phyloP scores from a whole-genome alignment of 805 yeast genomes.

The Kodamaea hsintzibuensis region DNA sequence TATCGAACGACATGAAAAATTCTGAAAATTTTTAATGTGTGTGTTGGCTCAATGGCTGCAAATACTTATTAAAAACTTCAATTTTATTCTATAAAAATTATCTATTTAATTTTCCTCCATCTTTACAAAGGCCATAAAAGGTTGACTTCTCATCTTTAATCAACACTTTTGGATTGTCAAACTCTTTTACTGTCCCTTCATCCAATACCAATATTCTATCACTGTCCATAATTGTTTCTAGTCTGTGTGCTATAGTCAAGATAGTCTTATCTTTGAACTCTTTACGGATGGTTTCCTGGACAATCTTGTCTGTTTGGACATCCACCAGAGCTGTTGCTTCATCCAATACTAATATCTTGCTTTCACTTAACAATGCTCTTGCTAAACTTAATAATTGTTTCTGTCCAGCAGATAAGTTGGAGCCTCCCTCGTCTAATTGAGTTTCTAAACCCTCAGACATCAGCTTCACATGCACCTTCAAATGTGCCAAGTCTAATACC shows the following conservation, averaged over 20 bases:
- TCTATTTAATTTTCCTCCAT: constrained; percentile 11
- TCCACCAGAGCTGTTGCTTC: constrained; percentile 40
- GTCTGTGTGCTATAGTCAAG: constrained; percentile 29
- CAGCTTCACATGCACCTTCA: constrained; percentile 23
- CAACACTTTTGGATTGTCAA: constrained; percentile 16
- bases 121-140: constrained; percentile 15
- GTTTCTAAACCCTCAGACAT: constrained; percentile 23
- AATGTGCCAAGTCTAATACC: constrained; percentile 28
- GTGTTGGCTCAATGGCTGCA: not conserved
- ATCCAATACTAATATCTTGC: constrained; percentile 22
- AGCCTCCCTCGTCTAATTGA: constrained; percentile 23
- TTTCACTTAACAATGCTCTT: constrained; percentile 21
- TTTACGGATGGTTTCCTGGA: constrained; percentile 25
- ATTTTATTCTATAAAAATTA: not conserved
- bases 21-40: no score
- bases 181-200: constrained; percentile 24
- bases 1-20: no score
- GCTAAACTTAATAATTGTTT: constrained; percentile 26
- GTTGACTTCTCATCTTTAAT: constrained; percentile 3
- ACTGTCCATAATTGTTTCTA: constrained; percentile 29
- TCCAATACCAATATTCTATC: constrained; percentile 27
- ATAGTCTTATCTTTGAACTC: constrained; percentile 28
- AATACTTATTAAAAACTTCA: not conserved
- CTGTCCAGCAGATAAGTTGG: constrained; percentile 28
- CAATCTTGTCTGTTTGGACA: constrained; percentile 29